Conservation (phyloP, 805 yeast species). For the Monosporozyma unispora region DNA sequence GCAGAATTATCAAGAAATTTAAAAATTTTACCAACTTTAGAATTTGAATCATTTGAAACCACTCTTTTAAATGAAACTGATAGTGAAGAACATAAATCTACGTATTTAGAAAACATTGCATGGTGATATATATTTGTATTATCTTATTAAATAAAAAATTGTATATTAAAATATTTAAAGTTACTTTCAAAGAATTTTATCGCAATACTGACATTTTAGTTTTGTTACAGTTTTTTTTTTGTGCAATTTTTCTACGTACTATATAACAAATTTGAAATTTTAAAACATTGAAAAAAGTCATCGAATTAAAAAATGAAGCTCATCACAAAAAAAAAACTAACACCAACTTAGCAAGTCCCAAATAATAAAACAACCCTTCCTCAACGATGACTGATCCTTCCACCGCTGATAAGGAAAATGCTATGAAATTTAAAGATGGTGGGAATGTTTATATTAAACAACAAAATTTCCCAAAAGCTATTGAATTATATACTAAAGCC, state of each 20-base stretch:
- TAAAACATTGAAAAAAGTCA: neutral
- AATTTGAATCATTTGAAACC: slow-evolving; percentile 41
- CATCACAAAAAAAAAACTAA: neutral
- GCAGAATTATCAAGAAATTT: slow-evolving; percentile 57
- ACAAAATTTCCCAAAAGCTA: slow-evolving; percentile 55
- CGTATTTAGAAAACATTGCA: slow-evolving; percentile 17
- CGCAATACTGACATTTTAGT: too few relatives aligned
- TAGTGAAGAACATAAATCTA: slow-evolving; percentile 1
- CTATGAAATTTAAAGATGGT: slow-evolving; percentile 47
- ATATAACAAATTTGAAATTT: too few relatives aligned
- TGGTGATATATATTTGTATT: slow-evolving; percentile 14
- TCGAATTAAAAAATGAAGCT: neutral
- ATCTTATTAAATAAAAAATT: too few relatives aligned
- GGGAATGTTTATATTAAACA: slow-evolving; percentile 70
- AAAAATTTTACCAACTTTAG: slow-evolving; percentile 69
- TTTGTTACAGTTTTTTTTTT: too few relatives aligned
- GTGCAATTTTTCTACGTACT: too few relatives aligned
- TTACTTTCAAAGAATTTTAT: too few relatives aligned
- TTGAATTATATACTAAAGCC: slow-evolving; percentile 65
- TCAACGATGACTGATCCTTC: slow-evolving; percentile 14
- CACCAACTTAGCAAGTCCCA: neutral
- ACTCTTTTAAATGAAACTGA: neutral
- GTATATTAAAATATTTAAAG: too few relatives aligned
- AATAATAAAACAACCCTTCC: neutral
- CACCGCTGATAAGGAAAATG: slow-evolving; percentile 25